Percentiles rank a stretch among this genome's conserved stretches.
phyloP scores from a whole-genome alignment of 192 early-diverging fungal species.

The Podila clonocystis region DNA sequence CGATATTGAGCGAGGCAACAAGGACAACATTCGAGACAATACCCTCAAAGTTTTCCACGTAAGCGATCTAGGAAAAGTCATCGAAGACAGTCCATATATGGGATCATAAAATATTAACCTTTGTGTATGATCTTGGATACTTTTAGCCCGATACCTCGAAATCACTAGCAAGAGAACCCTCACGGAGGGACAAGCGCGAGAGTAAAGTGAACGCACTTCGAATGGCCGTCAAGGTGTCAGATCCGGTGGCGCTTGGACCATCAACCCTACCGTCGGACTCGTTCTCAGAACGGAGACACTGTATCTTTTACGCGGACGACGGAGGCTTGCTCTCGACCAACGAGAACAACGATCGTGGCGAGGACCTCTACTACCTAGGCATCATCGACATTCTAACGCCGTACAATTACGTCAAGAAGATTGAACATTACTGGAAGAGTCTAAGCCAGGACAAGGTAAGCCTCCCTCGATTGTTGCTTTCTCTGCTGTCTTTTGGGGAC shows the following conservation, averaged over 20 bases:
- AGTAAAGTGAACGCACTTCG: conserved; percentile 65
- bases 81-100: background rate
- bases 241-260: conserved; percentile 67
- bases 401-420: conserved; percentile 88
- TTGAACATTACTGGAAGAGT: conserved; percentile 91
- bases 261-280: conserved; percentile 65
- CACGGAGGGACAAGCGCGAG: conserved; percentile 57
- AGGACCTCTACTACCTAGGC: conserved; percentile 92
- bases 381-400: conserved; percentile 98
- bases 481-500: conserved; percentile 12
- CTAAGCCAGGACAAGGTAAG: conserved; percentile 79
- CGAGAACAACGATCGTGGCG: conserved; percentile 70
- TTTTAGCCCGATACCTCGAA: conserved; percentile 59
- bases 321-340: conserved; percentile 89
- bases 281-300: conserved; percentile 73
- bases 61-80: background rate
- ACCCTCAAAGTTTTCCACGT: conserved; percentile 85
- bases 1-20: conserved; percentile 85
- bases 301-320: conserved; percentile 90
- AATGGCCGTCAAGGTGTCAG: conserved; percentile 64
- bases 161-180: conserved; percentile 52
- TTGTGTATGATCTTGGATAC: background rate
- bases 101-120: background rate
- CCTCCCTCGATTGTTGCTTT: background rate
- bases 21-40: conserved; percentile 90